Evolutionary conservation across 768 basidiomycete species (phyloP), one percentile per base, ranked within the genome.

Genomic region (Daedaleopsis nitida): DNA sequence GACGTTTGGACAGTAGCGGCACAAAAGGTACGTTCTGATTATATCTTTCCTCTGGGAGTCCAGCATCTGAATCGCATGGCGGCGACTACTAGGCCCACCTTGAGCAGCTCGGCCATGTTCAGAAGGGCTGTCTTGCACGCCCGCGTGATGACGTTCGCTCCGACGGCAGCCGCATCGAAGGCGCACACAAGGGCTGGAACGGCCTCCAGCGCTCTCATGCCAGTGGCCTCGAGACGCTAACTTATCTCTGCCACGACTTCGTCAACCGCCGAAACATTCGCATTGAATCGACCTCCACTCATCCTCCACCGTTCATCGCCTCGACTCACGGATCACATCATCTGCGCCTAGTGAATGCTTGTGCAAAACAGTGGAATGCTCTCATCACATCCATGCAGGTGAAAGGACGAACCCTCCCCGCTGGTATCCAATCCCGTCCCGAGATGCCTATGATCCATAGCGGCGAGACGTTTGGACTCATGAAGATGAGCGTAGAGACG

Each of bases 141-240:
- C n/a, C 51, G 1, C 58, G 59, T 0, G 48, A 69, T 19, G 74
- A 70, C 43, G 59, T 73, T 5, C 39, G 35, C 0, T 58, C 69
- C 0, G 69, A 75, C 44, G 69, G 74, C 0, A 73, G 71, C 16
- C 66, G 62, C 1, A 73, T 75, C 12, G 69, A 75, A 27, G 71
- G 69, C 0, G 66, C 58, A 1, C 72, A 73, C 55, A 74, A 73
- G 43, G 68, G 62, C 0, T 74, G 70, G 72, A 74, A 74, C 44
- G 32, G 53, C 1, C 27, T 74, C 0, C 62, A 66, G 52, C 52
- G 65, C 0, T 51, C 65, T 1, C 52, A 64, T 13, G 64, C 74
- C 0, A 69, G 71, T 32, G 70, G 73, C 1, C 43, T 75, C 0
- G 62, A 51, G 3, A 55, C 66, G 16, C 54, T 74, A 14, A 13